Evolutionary conservation across 192 early-diverging fungal species (phyloP), one percentile per base, ranked within the genome.

Genomic region (Rhizoclosmatium sp.): DNA sequence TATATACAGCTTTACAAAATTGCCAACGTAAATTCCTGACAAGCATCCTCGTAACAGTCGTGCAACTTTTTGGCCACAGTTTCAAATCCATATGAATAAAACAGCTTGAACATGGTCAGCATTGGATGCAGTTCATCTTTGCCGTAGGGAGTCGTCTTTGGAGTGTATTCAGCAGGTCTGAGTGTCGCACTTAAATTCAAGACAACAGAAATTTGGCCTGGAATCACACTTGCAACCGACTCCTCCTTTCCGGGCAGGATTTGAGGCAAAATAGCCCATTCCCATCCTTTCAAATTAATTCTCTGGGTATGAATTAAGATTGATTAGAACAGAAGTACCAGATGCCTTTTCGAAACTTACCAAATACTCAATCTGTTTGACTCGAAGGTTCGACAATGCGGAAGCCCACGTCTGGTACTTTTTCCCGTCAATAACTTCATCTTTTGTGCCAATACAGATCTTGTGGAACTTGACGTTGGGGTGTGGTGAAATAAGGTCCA

Each of bases 211-310:
- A 68, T 48, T 68, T 68, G 66, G 39, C 9, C 14, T 44, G 66
- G 66, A 40, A 68, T 42, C 3, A 68, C 45, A 16, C 47, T 62
- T 21, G 4, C 7, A 21, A 62, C 7, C 10, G 9, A 21, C 10
- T 7, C 1, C 10, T 7, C 19, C 7, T 7, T 40, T 9, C 5
- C 7, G 42, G 7, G 9, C 19, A 68, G 10, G 23, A 68, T 44
- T 68, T 68, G 44, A 19, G 66, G 66, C 66, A 68, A 31, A 40
- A 68, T 44, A 4, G 44, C 45, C 66, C 66, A 68, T 68, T 68
- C 66, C 21, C 45, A 68, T 68, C 66, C 66, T 68, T 19, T 58
- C 14, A 58, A 21, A 58, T 14, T 16, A 58, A 21, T 31, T 31
- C 31, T 31, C 31, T 31, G 31, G 31, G 0, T 31, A 31, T 31